Percentiles rank a stretch among this genome's conserved stretches.
Evolutionary conservation across 2,329 filamentous ascomycete species (phyloP).

Genomic region (Aspergillus sp.): DNA sequence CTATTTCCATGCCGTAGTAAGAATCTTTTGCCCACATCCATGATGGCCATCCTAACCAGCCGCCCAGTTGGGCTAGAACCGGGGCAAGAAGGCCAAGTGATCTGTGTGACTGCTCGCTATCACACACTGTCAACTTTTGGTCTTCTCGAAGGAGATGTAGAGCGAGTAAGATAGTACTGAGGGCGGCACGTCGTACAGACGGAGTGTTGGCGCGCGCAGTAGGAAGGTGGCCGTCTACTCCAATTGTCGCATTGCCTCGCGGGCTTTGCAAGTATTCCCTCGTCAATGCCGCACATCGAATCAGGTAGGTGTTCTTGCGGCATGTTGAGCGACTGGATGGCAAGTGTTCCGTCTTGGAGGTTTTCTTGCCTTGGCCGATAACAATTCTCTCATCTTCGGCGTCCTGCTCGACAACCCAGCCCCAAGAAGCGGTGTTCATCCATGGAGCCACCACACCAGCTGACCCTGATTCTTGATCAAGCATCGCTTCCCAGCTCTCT

Average conservation of each 20-base stretch:
- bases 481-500: slow-evolving; percentile 56
- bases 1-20: slow-evolving; percentile 66
- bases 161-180: slow-evolving; percentile 71
- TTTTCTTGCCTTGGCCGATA: slow-evolving; percentile 22
- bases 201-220: slow-evolving; percentile 59
- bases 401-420: slow-evolving; percentile 69
- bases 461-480: slow-evolving; percentile 49
- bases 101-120: slow-evolving; percentile 52
- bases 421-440: slow-evolving; percentile 68
- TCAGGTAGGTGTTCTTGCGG: slow-evolving; percentile 48
- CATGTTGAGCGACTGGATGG: slow-evolving; percentile 32
- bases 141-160: slow-evolving; percentile 91
- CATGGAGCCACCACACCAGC: slow-evolving; percentile 47
- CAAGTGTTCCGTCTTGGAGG: slow-evolving; percentile 29
- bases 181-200: slow-evolving; percentile 64
- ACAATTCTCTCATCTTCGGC: slow-evolving; percentile 34
- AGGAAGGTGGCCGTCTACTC: slow-evolving; percentile 67
- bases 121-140: slow-evolving; percentile 73
- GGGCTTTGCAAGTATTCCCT: slow-evolving; percentile 67
- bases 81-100: slow-evolving; percentile 64
- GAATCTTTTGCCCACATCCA: slow-evolving; percentile 60
- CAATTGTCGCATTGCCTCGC: slow-evolving; percentile 60
- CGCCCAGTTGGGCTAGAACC: slow-evolving; percentile 76
- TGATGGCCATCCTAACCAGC: slow-evolving; percentile 76
- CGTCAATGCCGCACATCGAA: slow-evolving; percentile 60